Base-by-base conservation (phyloP, 768 basidiomycete genomes). In the Artomyces pyxidatus region DNA sequence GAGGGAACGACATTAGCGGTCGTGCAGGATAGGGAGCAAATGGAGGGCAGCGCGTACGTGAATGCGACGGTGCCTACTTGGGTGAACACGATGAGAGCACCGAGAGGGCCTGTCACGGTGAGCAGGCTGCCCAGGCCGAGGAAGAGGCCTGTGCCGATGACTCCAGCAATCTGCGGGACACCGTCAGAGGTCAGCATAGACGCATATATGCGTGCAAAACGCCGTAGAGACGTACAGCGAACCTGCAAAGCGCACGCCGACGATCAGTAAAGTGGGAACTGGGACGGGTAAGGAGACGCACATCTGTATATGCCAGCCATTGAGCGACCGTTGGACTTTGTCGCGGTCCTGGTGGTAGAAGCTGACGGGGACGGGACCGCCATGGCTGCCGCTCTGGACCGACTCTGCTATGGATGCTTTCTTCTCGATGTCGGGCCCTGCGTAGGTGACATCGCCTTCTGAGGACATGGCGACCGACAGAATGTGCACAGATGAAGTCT, bases 121-220 rank as follows among this genome's bases (percentile, higher is more conserved):
- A 65, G 63, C n/a, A 65, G 52, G 42, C 60, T 38, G 23, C 64
- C 64, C 12, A 65, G 55, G 8, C 64, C 64, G 6, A 63, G 45
- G 49, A 65, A 65, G 16, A 65, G 58, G 10, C 64, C 64, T 0
- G 64, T 64, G 14, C 64, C 63, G 21, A 65, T 60, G 3, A 54
- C 58, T 21, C 64, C 63, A 12, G 61, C 63, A 49, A 65, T 56
- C 55, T 56, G 23, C 3, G 26, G 17, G 10, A 30, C 16, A n/a
- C 39, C 9, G 9, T 43, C 9, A 30, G 23, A 11, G 35, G n/a
- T 25, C 30, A 19, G 29, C 10, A 30, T 1, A 30, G 16, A 11
- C 11, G 21, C 9, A n/a, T n/a, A n/a, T n/a, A n/a, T n/a, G n/a
- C n/a, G n/a, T n/a, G n/a, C n/a, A n/a, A n/a, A n/a, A n/a, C n/a